Base-by-base conservation (phyloP, 2,329 filamentous ascomycete species). In the Arachnopeziza araneosa region DNA sequence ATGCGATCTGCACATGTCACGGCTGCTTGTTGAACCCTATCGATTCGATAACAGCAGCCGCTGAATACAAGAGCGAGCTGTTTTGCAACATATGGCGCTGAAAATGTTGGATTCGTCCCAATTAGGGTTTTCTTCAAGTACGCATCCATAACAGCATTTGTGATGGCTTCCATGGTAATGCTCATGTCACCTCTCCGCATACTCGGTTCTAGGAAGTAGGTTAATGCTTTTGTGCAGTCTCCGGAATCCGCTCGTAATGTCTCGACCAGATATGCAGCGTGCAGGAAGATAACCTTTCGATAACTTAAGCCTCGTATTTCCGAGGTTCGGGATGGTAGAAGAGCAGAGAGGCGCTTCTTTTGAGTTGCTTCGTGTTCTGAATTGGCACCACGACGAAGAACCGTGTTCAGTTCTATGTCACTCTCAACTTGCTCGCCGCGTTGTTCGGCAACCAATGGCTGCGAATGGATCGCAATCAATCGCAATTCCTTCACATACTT, bases 331-430 rank as follows among this genome's bases (percentile, higher is more conserved):
- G 83, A 80, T 0, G 93, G 91, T 26, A 99, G 79, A 52, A 95
- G 82, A 63, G 85, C 83, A 3, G 82, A 80, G 23, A 99, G 80
- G 8, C 86, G 82, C 69, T 87, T 90, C 78, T 96, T 97, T 72
- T 96, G 92, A 63, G 89, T 83, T 1, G 85, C 76, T 58, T 91
- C 87, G 63, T 93, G 86, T 30, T 93, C 89, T 6, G 87, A 84
- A 64, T 86, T 91, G 79, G 91, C 90, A 21, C 93, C 93, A 62
- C 95, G 85, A 61, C 93, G 87, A 55, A 99, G 80, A 21, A 98
- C 89, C 0, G 92, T 96, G 70, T 99, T 98, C 50, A 99, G 83
- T 70, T 99, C 95, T 58, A 99, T 93, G 66, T 98, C 95, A 72
- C 93, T 97, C 74, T 99, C 95, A 10, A 95, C 83, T 70, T 96